A percentile compares a stretch with the other conserved stretches of the same genome.
Conservation (phyloP, 75 land plant genomes). For the Picea sitchensis region DNA sequence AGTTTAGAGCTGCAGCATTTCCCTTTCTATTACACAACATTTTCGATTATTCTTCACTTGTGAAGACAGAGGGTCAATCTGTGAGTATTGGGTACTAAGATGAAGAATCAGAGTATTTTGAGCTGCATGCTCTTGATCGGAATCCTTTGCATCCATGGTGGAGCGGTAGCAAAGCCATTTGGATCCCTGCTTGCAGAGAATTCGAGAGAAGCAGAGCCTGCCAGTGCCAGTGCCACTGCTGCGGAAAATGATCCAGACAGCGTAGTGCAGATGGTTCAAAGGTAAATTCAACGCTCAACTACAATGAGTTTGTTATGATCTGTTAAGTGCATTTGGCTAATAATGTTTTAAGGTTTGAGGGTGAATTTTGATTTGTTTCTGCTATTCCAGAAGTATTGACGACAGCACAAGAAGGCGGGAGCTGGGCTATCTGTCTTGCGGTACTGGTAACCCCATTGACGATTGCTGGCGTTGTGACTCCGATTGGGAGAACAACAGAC, state of each 20-base stretch:
- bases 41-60: too few relatives aligned
- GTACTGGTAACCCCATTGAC: constrained; percentile 49
- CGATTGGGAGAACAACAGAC: constrained; percentile 24
- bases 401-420: constrained; percentile 14
- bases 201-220: too few relatives aligned
- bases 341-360: not conserved
- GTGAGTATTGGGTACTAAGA: not conserved
- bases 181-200: too few relatives aligned
- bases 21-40: too few relatives aligned
- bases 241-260: too few relatives aligned
- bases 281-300: too few relatives aligned
- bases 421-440: constrained; percentile 27
- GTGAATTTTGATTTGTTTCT: not conserved
- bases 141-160: not conserved
- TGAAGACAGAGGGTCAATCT: too few relatives aligned
- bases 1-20: too few relatives aligned
- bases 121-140: not conserved
- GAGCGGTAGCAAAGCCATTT: not conserved
- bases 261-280: too few relatives aligned
- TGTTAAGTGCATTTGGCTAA: too few relatives aligned
- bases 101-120: not conserved
- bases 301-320: too few relatives aligned
- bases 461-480: constrained; percentile 55
- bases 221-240: too few relatives aligned
- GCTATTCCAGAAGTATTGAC: constrained; percentile 4